phyloP scores from a whole-genome alignment of 768 basidiomycete species.

The Suillus weaverae region DNA sequence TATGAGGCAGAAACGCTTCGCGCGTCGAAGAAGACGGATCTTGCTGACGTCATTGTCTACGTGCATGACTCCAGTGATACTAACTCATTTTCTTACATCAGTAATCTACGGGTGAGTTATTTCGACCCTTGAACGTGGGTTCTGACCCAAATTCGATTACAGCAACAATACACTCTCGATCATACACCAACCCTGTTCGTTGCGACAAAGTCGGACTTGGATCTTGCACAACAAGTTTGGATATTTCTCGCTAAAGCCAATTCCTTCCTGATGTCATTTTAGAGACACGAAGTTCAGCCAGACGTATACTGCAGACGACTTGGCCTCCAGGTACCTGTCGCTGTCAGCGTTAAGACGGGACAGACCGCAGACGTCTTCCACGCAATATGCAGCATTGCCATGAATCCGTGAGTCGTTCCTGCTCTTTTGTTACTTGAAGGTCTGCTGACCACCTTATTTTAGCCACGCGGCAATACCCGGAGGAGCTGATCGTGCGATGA shows the following conservation, averaged over 20 bases:
- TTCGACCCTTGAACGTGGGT: not conserved
- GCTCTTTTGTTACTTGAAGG: slow-evolving; percentile 6
- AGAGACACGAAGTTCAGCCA: slow-evolving; percentile 98
- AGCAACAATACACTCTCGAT: slow-evolving; percentile 98
- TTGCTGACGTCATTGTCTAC: slow-evolving; percentile 93
- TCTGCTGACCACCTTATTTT: slow-evolving; percentile 18
- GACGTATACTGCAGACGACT: slow-evolving; percentile 93
- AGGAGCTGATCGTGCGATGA: slow-evolving; percentile 77
- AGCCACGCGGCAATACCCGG: slow-evolving; percentile 76
- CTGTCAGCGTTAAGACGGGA: slow-evolving; percentile 86
- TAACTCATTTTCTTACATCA: slow-evolving; percentile 98
- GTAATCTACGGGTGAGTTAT: slow-evolving; percentile 80
- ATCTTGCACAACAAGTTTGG: slow-evolving; percentile 88
- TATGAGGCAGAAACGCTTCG: slow-evolving; percentile 91
- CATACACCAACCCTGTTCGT: slow-evolving; percentile 96
- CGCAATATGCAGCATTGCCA: slow-evolving; percentile 78
- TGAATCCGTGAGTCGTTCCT: slow-evolving; percentile 71
- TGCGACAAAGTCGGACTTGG: slow-evolving; percentile 98
- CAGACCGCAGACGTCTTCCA: slow-evolving; percentile 88
- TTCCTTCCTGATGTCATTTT: slow-evolving; percentile 11
- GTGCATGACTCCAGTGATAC: slow-evolving; percentile 98
- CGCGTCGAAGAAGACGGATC: slow-evolving; percentile 86
- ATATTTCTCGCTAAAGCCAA: slow-evolving; percentile 9
- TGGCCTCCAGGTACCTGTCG: slow-evolving; percentile 89
- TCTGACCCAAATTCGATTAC: slow-evolving; percentile 23